These are phyloP conservation scores for Lasiodiplodia hormozganensis DNA, from an alignment of 2,329 filamentous ascomycete genomes.

Conservation along the genomic window DNA sequence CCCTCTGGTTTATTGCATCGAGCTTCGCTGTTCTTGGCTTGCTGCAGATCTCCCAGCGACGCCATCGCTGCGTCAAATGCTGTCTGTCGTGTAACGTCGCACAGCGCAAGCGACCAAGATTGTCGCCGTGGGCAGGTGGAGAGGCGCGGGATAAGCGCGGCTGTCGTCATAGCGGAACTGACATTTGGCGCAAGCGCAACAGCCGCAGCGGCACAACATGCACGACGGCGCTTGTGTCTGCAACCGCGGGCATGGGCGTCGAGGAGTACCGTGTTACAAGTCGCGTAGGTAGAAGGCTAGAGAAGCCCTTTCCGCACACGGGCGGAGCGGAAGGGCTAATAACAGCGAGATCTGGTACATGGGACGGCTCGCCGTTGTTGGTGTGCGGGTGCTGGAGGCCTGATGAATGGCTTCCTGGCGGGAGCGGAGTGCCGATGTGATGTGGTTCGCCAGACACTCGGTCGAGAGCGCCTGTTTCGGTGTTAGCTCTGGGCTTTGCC, in stretches of 20 bases:
- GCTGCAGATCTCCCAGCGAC: neutral
- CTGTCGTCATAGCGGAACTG: neutral
- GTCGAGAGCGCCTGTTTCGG: constrained; percentile 3
- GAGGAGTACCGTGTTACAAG: neutral
- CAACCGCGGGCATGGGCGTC: neutral
- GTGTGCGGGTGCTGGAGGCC: constrained; percentile 10
- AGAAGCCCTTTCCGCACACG: constrained; percentile 4
- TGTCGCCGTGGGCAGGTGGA: neutral
- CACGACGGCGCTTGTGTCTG: constrained; percentile 8
- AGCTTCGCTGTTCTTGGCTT: neutral
- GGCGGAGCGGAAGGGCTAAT: constrained; percentile 15
- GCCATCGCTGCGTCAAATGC: neutral
- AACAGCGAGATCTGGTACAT: constrained; percentile 5
- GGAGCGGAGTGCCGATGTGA: neutral
- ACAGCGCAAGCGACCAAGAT: constrained; percentile 12
- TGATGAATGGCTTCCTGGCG: neutral
- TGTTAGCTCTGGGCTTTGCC: constrained; percentile 11
- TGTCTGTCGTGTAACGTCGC: constrained; percentile 10
- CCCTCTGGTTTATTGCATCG: neutral
- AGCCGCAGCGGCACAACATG: neutral
- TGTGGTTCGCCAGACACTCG: constrained; percentile 14
- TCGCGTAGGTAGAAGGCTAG: neutral
- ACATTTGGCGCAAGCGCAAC: constrained; percentile 1
- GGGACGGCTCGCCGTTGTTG: constrained; percentile 19
- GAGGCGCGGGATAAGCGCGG: neutral